A percentile compares a stretch with the other conserved stretches of the same genome.
Evolutionary conservation across 2,329 filamentous ascomycete genomes (phyloP).

Genomic region (Epichloe coenophiala): DNA sequence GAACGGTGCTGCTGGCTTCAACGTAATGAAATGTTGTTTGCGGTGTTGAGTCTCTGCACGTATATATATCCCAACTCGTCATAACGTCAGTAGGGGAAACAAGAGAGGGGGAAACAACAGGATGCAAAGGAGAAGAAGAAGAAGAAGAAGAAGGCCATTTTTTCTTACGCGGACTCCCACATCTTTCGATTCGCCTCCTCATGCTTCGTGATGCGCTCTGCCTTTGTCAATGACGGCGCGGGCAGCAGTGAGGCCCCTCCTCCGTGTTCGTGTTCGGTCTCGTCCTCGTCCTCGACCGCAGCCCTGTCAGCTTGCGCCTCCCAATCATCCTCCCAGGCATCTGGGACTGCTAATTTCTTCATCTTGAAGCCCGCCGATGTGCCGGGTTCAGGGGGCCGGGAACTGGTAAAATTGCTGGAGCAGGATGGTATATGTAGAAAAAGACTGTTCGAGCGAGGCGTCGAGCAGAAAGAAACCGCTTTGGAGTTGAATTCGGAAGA

Average conservation of each 20-base stretch:
- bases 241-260: conserved; percentile 1
- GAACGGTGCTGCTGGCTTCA: conserved; percentile 47
- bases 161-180: conserved; percentile 72
- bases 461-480: too few species aligned
- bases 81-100: conserved; percentile 2
- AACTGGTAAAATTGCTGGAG: too few species aligned
- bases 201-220: conserved; percentile 68
- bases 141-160: too few species aligned
- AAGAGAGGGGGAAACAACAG: background rate
- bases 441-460: too few species aligned
- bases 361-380: conserved; percentile 19
- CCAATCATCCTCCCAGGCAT: conserved; percentile 92
- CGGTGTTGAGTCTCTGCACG: conserved; percentile 48
- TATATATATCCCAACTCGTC: background rate
- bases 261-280: conserved; percentile 17
- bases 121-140: background rate
- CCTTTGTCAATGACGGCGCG: conserved; percentile 44
- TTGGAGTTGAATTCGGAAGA: too few species aligned
- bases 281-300: conserved; percentile 22
- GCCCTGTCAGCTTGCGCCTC: conserved; percentile 57
- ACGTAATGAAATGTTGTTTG: conserved; percentile 65
- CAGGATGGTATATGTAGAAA: too few species aligned
- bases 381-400: too few species aligned
- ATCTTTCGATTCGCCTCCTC: conserved; percentile 71
- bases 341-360: conserved; percentile 40